Evolutionary conservation across 768 basidiomycete genomes (phyloP).

Genomic region (Pisolithus orientalis): DNA sequence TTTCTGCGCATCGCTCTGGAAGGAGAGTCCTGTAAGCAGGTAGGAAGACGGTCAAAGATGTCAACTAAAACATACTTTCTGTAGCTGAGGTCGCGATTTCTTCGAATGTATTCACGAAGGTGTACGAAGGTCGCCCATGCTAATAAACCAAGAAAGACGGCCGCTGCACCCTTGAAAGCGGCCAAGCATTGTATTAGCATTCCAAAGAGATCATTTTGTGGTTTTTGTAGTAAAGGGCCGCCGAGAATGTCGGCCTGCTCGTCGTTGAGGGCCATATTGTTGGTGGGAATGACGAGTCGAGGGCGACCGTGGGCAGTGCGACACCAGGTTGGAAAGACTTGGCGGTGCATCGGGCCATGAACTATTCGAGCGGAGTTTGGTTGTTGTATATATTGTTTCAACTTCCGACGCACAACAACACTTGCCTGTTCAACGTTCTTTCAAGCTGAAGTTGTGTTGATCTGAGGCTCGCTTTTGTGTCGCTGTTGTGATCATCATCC

Average conservation of each 20-base stretch:
- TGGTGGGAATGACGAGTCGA: constrained; percentile 14
- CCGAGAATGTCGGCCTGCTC: constrained; percentile 73
- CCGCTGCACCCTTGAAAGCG: constrained; percentile 32
- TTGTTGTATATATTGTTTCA: neutral
- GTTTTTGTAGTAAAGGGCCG: constrained; percentile 39
- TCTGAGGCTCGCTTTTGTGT: neutral
- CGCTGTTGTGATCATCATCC: neutral
- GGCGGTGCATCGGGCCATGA: neutral
- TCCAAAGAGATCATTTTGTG: constrained; percentile 19
- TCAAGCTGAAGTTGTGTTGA: neutral
- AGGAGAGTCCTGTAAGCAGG: constrained; percentile 10
- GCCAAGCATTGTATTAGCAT: constrained; percentile 32
- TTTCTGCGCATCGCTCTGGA: constrained; percentile 62
- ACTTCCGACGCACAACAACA: neutral
- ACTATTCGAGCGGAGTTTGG: neutral
- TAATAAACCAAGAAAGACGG: constrained; percentile 29
- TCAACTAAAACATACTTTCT: constrained; percentile 45
- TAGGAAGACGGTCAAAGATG: neutral
- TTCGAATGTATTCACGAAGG: constrained; percentile 41
- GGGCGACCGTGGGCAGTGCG: neutral
- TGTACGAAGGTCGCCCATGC: constrained; percentile 30
- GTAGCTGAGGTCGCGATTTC: constrained; percentile 58
- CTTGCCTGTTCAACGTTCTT: neutral
- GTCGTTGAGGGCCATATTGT: constrained; percentile 47
- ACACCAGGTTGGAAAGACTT: neutral